These are phyloP conservation scores for Vitis rotundifolia DNA, from an alignment of 164 flowering plant genomes.

Conservation along the genomic window DNA sequence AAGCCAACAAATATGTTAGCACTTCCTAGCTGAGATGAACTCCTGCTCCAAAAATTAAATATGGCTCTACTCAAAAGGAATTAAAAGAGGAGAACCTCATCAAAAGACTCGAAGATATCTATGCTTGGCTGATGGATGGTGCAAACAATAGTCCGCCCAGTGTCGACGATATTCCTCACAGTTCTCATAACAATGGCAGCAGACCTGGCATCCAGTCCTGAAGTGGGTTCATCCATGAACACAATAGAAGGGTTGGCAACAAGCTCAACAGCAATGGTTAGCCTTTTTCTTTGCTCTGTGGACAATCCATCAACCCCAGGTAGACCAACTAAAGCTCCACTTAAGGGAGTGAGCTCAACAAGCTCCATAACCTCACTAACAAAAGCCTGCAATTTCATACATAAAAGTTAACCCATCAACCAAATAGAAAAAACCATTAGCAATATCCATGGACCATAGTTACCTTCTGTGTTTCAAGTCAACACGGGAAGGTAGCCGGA, in stretches of 20 bases:
- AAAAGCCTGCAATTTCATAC: background rate
- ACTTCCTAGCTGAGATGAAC: too few relatives aligned
- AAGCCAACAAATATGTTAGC: too few relatives aligned
- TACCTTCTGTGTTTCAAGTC: background rate
- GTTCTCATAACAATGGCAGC: slow-evolving; percentile 99
- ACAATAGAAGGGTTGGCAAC: slow-evolving; percentile 98
- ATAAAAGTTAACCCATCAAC: background rate
- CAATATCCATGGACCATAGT: background rate
- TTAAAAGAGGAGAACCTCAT: slow-evolving; percentile 59
- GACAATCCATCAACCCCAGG: slow-evolving; percentile 1
- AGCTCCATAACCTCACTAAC: slow-evolving; percentile 6
- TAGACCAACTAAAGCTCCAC: slow-evolving; percentile 3
- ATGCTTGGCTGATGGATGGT: slow-evolving; percentile 99
- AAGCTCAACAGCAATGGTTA: slow-evolving; percentile 81
- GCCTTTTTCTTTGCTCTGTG: slow-evolving; percentile 8
- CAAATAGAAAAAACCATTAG: background rate
- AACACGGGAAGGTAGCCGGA: background rate
- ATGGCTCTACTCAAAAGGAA: too few relatives aligned
- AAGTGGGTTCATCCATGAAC: slow-evolving; percentile 99
- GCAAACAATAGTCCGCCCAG: slow-evolving; percentile 98
- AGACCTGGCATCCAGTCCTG: slow-evolving; percentile 96
- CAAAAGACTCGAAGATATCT: slow-evolving; percentile 99
- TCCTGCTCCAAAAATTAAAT: too few relatives aligned
- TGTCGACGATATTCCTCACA: slow-evolving; percentile 94
- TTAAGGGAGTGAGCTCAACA: background rate